These are phyloP conservation scores for Picea sitchensis DNA, from an alignment of 75 land plant genomes.

Conservation along the genomic window DNA sequence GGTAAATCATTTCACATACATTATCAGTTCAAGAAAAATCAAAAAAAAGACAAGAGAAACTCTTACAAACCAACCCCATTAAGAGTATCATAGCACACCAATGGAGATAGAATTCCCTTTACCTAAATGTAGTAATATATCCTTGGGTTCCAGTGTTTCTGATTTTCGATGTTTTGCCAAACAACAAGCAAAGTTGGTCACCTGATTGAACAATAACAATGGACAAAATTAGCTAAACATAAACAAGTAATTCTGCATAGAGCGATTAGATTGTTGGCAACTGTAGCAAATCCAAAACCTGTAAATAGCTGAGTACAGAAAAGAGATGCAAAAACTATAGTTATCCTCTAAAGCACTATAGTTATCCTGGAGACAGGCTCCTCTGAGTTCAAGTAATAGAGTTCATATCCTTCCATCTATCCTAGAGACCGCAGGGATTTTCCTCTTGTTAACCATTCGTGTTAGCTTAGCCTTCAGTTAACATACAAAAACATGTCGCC, in stretches of 20 bases:
- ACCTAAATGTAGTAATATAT: slow-evolving; percentile 85
- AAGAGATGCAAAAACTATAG: not conserved
- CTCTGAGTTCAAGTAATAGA: not conserved
- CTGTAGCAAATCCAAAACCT: not conserved
- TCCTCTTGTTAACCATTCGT: too few species aligned
- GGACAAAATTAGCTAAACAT: not conserved
- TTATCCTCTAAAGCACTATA: not conserved
- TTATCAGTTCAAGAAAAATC: not conserved
- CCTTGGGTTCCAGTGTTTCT: slow-evolving; percentile 77
- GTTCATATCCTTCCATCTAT: not conserved
- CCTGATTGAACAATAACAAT: slow-evolving; percentile 24
- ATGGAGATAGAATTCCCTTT: not conserved
- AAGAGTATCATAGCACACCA: not conserved
- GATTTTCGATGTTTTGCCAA: slow-evolving; percentile 94
- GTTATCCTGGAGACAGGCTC: not conserved
- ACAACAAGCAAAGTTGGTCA: slow-evolving; percentile 80
- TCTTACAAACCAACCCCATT: not conserved
- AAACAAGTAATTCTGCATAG: not conserved
- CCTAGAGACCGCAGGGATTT: too few species aligned
- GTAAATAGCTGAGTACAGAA: not conserved
- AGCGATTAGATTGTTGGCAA: not conserved
- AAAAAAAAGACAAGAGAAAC: not conserved
- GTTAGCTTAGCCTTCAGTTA: too few species aligned
- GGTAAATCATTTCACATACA: not conserved
- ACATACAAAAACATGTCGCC: too few species aligned